phyloP scores from a whole-genome alignment of 2,329 filamentous ascomycete species.

The Grosmannia clavigera region DNA sequence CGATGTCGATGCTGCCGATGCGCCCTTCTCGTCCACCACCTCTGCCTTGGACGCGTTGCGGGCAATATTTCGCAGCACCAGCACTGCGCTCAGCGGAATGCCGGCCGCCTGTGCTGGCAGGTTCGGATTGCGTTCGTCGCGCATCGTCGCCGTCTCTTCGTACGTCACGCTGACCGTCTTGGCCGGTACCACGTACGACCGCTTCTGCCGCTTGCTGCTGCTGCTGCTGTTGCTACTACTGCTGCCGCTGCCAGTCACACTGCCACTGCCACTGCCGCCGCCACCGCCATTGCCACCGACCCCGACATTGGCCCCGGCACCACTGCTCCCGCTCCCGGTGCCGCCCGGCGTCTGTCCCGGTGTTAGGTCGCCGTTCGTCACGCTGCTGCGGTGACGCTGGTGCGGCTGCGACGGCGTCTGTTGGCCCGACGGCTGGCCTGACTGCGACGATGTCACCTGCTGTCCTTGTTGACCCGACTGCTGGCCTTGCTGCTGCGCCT shows the following conservation, averaged over 20 bases:
- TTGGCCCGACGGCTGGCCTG: background rate
- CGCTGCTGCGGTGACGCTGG: constrained; percentile 13
- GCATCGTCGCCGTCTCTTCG: constrained; percentile 43
- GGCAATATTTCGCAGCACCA: constrained; percentile 70
- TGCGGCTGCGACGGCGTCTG: constrained; percentile 7
- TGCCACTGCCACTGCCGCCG: background rate
- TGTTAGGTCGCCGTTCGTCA: constrained; percentile 16
- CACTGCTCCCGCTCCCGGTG: background rate
- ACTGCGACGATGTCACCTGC: background rate
- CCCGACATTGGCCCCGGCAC: background rate
- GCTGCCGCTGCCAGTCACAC: background rate
- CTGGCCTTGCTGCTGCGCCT: constrained; percentile 10
- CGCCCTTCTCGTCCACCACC: constrained; percentile 14
- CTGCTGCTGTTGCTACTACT: constrained; percentile 3
- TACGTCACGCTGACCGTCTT: constrained; percentile 41
- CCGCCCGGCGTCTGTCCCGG: constrained; percentile 1
- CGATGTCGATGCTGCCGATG: background rate
- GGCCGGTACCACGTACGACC: constrained; percentile 40
- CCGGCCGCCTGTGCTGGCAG: constrained; percentile 54
- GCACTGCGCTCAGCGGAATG: constrained; percentile 63
- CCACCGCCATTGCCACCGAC: background rate
- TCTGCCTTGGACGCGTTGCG: constrained; percentile 51
- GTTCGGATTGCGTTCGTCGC: constrained; percentile 47
- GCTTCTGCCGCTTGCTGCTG: constrained; percentile 22
- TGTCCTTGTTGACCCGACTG: constrained; percentile 10